Evolutionary conservation across 169 alveolate genomes (phyloP).

Genomic region (Amoebophrya sp.): DNA sequence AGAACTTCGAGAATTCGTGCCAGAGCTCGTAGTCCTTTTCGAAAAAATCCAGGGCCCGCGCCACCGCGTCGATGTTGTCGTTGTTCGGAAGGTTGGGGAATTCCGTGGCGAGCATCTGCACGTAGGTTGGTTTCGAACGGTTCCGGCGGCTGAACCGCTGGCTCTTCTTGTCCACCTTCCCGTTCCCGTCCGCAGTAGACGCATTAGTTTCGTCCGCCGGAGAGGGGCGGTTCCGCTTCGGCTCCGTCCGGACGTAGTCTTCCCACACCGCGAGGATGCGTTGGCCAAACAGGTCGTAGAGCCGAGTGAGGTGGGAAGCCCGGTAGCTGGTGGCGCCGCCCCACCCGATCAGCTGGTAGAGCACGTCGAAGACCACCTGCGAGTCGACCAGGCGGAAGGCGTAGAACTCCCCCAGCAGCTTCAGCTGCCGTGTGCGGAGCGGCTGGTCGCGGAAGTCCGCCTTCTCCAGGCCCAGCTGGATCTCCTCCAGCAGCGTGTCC

Average conservation of each 20-base stretch:
- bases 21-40: not conserved
- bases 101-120: not conserved
- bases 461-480: not conserved
- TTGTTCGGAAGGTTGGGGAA: not conserved
- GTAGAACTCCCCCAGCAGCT: conserved; percentile 5
- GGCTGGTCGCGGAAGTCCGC: conserved; percentile 1
- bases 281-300: not conserved
- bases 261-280: not conserved
- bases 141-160: not conserved
- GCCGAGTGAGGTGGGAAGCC: not conserved
- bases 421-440: not conserved
- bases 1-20: not conserved
- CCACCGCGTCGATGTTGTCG: not conserved
- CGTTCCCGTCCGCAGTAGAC: not conserved
- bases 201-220: not conserved
- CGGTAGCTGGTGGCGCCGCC: not conserved
- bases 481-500: not conserved
- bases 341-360: not conserved
- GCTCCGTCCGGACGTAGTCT: not conserved
- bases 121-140: not conserved
- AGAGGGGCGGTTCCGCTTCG: not conserved
- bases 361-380: not conserved
- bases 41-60: not conserved
- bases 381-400: conserved; percentile 1
- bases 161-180: not conserved